phyloP scores from a whole-genome alignment of 2,329 filamentous ascomycete species.

The Aspergillus quadrilineatus region DNA sequence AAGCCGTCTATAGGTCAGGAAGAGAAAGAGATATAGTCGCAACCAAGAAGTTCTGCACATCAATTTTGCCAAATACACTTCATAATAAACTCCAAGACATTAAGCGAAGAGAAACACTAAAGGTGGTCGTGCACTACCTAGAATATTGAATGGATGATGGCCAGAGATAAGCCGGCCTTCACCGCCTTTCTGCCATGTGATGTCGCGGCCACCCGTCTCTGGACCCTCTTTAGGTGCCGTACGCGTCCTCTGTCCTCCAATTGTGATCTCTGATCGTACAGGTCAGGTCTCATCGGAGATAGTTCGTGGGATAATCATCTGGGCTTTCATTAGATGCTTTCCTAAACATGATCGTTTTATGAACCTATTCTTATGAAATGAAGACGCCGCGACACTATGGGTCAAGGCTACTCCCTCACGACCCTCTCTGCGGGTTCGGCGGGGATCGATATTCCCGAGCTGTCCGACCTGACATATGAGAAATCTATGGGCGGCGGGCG shows the following conservation, averaged over 20 bases:
- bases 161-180: background rate
- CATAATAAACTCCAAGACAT: background rate
- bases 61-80: background rate
- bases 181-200: slow-evolving; percentile 16
- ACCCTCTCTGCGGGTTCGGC: slow-evolving; percentile 88
- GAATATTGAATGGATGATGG: background rate
- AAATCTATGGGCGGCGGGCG: slow-evolving; percentile 86
- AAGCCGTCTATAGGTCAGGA: background rate
- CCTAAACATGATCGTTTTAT: background rate
- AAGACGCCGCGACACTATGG: slow-evolving; percentile 61
- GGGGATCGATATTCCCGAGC: slow-evolving; percentile 89
- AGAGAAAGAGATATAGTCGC: background rate
- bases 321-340: background rate
- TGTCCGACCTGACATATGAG: slow-evolving; percentile 87
- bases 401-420: slow-evolving; percentile 92
- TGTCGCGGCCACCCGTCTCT: background rate
- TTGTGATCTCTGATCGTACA: background rate
- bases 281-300: background rate
- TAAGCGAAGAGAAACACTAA: background rate
- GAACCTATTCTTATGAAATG: slow-evolving; percentile 27
- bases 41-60: background rate
- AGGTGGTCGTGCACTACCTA: background rate
- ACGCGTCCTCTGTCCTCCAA: background rate
- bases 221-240: background rate
- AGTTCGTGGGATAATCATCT: background rate